Percentiles rank a stretch among this genome's conserved stretches.
Evolutionary conservation across 2,329 filamentous ascomycete species (phyloP).

Genomic region (Cyclaneusma minus): DNA sequence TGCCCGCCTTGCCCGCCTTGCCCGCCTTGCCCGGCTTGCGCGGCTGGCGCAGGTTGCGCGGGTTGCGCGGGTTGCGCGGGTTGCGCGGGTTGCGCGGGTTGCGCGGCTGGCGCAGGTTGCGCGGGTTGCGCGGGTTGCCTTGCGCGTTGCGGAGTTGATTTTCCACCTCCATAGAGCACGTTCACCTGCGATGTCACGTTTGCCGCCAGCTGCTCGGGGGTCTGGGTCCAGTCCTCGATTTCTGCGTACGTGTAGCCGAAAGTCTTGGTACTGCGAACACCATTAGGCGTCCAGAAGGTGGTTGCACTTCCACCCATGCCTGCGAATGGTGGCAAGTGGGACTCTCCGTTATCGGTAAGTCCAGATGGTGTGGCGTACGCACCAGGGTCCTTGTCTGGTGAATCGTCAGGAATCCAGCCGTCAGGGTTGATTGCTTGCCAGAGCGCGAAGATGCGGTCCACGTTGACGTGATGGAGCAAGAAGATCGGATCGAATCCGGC

Average conservation of each 20-base stretch:
- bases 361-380: slow-evolving; percentile 17
- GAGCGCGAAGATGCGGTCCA: slow-evolving; percentile 42
- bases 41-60: no score
- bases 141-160: no score
- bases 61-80: no score
- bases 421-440: slow-evolving; percentile 27
- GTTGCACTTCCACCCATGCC: no score
- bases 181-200: slow-evolving; percentile 47
- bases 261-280: slow-evolving; percentile 36
- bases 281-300: slow-evolving; percentile 53
- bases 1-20: no score
- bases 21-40: no score
- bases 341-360: slow-evolving; percentile 6
- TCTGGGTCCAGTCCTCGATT: slow-evolving; percentile 32
- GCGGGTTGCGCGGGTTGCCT: no score
- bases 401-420: slow-evolving; percentile 1
- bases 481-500: slow-evolving; percentile 32
- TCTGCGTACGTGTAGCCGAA: slow-evolving; percentile 51
- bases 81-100: no score
- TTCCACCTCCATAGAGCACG: no score
- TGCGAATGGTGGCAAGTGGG: slow-evolving; percentile 15
- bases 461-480: slow-evolving; percentile 37
- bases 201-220: slow-evolving; percentile 38
- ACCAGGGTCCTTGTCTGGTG: no score
- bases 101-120: no score